These are phyloP conservation scores for Nakazawaea holstii DNA, from an alignment of 805 yeast genomes.

Conservation along the genomic window DNA sequence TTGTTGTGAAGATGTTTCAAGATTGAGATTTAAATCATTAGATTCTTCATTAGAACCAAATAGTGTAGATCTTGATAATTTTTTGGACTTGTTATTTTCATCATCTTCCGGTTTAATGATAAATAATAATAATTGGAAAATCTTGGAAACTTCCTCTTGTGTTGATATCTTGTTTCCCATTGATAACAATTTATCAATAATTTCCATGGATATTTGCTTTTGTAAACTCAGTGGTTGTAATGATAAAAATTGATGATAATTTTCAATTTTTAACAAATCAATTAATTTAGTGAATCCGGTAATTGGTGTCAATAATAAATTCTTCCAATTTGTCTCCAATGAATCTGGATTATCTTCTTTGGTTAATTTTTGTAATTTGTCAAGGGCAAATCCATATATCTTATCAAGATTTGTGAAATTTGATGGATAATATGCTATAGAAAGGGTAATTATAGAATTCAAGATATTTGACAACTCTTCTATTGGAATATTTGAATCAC, in stretches of 20 bases:
- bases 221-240: slow-evolving; percentile 48
- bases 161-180: slow-evolving; percentile 31
- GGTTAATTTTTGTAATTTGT: slow-evolving; percentile 19
- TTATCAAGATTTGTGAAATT: slow-evolving; percentile 55
- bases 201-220: slow-evolving; percentile 51
- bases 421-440: slow-evolving; percentile 62
- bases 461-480: slow-evolving; percentile 61
- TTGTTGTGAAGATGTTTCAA: slow-evolving; percentile 39
- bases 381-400: slow-evolving; percentile 51
- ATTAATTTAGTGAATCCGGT: slow-evolving; percentile 33
- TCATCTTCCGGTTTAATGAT: slow-evolving; percentile 32
- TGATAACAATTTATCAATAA: slow-evolving; percentile 51
- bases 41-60: slow-evolving; percentile 20
- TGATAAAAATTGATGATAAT: slow-evolving; percentile 49
- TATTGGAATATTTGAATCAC: slow-evolving; percentile 61
- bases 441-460: slow-evolving; percentile 58
- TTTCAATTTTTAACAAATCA: slow-evolving; percentile 37
- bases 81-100: slow-evolving; percentile 16
- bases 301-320: slow-evolving; percentile 45
- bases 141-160: slow-evolving; percentile 48
- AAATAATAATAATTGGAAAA: slow-evolving; percentile 54
- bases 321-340: slow-evolving; percentile 34
- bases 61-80: slow-evolving; percentile 22
- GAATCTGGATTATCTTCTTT: slow-evolving; percentile 18
- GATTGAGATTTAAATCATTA: slow-evolving; percentile 21